Evolutionary conservation across 768 basidiomycete species (phyloP), one percentile per base, ranked within the genome.

Genomic region (Mycena galopus): DNA sequence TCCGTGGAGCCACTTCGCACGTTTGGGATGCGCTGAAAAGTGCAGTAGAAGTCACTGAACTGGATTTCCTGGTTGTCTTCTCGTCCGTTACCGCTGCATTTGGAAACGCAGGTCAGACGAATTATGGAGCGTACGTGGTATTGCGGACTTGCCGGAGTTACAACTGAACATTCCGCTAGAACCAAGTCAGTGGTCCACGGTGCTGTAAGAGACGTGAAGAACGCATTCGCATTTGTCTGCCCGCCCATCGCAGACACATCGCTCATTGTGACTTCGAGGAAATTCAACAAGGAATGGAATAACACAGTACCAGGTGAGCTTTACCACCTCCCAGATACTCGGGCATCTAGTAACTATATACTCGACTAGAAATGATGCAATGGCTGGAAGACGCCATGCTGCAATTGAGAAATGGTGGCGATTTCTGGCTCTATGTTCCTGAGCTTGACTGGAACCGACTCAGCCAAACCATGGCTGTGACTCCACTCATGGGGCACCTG

Each of bases 101-200:
- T 67, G 85, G 85, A 29, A 82, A 76, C 55, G 77, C 72, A 27
- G 85, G 84, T 3, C 85, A 86, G 73, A 78, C 83, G 2, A 85
- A 83, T 53, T 85, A 85, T 73, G 77, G 79, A 11, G 77, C 76
- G 82, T 84, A 71, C n/a, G n/a, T n/a, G n/a, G n/a, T n/a, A n/a
- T n/a, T n/a, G n/a, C n/a, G n/a, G n/a, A n/a, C n/a, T n/a, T n/a
- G n/a, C n/a, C n/a, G n/a, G n/a, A n/a, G 50, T n/a, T n/a, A 3
- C 21, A 11, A 50, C n/a, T 50, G 23, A 23, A 9, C 9, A 23
- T 7, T 37, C 57, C n/a, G 11, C 25, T 37, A 84, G 82, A 62
- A 81, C 81, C 16, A 83, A 83, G 53, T 77, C 81, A 2, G 78
- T 76, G 19, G 51, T 84, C 5, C 82, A 83, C 30, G 79, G 76